A percentile compares a stretch with the other conserved stretches of the same genome.
Conservation (phyloP, 108 stramenopile genomes). For the Skeletonema menzelii region DNA sequence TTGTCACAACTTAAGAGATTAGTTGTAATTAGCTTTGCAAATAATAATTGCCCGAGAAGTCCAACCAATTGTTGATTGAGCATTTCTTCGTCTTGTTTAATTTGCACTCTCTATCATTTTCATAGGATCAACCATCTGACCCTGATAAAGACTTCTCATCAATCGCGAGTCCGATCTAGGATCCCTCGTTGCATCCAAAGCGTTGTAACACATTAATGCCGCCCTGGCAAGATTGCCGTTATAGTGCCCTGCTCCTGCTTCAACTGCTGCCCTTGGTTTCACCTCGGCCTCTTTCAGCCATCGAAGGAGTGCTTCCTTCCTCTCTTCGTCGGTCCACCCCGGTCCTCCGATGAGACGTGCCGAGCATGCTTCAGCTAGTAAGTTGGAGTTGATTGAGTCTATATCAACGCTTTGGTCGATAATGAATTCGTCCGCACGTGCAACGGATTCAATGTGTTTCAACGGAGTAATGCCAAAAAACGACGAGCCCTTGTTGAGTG, state of each 20-base stretch:
- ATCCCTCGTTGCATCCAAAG: constrained; percentile 60
- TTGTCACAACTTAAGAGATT: not conserved
- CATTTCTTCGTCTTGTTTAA: not conserved
- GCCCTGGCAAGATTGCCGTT: constrained; percentile 81
- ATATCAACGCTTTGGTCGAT: constrained; percentile 61
- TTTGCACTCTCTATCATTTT: not conserved
- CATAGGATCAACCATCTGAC: constrained; percentile 9
- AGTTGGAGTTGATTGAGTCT: constrained; percentile 26
- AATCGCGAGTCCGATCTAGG: constrained; percentile 51
- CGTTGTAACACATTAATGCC: constrained; percentile 66
- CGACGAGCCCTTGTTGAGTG: constrained; percentile 55
- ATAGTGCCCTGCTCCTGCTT: constrained; percentile 41
- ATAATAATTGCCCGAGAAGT: not conserved
- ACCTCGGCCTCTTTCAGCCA: constrained; percentile 66
- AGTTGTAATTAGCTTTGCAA: not conserved
- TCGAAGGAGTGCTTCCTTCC: constrained; percentile 46
- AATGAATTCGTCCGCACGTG: constrained; percentile 69
- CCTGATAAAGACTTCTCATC: constrained; percentile 53
- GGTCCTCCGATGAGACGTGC: constrained; percentile 71
- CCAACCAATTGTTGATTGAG: constrained; percentile 5
- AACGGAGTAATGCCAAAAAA: constrained; percentile 62
- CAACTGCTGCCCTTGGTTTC: constrained; percentile 22
- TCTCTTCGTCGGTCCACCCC: constrained; percentile 58
- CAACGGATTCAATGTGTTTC: constrained; percentile 54
- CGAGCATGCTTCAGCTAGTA: constrained; percentile 67